phyloP scores from a whole-genome alignment of 2,329 filamentous ascomycete genomes.

The Thelonectria rubi region DNA sequence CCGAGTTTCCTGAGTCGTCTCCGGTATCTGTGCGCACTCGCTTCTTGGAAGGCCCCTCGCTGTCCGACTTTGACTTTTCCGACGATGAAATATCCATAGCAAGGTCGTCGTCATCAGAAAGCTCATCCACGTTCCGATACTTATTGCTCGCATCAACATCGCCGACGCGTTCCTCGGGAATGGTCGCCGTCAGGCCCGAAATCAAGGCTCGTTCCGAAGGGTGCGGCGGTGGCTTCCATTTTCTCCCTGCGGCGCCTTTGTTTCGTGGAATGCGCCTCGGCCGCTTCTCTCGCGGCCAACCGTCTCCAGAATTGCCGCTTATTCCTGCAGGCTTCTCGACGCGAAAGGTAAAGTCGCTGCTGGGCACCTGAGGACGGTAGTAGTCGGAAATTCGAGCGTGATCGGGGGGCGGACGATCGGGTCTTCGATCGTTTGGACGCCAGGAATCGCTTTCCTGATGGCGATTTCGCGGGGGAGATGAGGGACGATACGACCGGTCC shows the following conservation, averaged over 20 bases:
- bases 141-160: conserved; percentile 57
- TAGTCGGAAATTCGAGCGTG: conserved; percentile 40
- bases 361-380: conserved; percentile 47
- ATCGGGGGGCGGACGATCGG: conserved; percentile 33
- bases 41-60: conserved; percentile 54
- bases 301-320: conserved; percentile 43
- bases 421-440: conserved; percentile 38
- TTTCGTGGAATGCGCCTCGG: conserved; percentile 25
- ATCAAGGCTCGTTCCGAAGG: conserved; percentile 62
- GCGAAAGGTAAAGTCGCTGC: conserved; percentile 66
- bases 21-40: conserved; percentile 42
- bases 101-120: conserved; percentile 71
- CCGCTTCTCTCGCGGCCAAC: conserved; percentile 27
- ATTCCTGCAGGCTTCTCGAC: conserved; percentile 62
- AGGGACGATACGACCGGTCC: conserved; percentile 30
- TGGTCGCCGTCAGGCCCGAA: conserved; percentile 51
- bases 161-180: conserved; percentile 58
- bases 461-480: conserved; percentile 28
- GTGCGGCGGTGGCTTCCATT: conserved; percentile 48
- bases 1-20: conserved; percentile 52
- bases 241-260: conserved; percentile 43
- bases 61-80: conserved; percentile 34
- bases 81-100: conserved; percentile 69
- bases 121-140: conserved; percentile 64
- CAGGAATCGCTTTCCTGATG: conserved; percentile 43